phyloP scores from a whole-genome alignment of 1,139 yeast species.

The Meyerozyma smithsonii region DNA sequence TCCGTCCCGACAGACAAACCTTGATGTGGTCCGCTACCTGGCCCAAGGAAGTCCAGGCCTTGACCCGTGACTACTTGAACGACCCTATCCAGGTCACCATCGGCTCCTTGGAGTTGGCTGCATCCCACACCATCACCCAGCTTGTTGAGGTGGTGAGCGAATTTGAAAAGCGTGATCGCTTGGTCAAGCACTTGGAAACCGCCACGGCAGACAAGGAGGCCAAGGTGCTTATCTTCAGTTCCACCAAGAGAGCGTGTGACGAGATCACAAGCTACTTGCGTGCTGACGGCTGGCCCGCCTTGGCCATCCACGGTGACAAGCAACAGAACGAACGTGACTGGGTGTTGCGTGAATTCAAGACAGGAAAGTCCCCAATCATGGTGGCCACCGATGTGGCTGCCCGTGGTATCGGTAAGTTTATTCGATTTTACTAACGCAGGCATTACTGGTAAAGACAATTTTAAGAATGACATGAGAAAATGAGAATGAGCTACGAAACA shows the following conservation, averaged over 20 bases:
- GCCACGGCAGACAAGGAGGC: conserved; percentile 77
- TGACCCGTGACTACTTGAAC: conserved; percentile 84
- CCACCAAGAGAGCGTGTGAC: conserved; percentile 97
- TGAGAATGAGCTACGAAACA: too few species aligned
- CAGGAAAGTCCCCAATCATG: conserved; percentile 93
- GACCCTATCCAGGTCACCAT: conserved; percentile 95
- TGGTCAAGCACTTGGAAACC: conserved; percentile 75
- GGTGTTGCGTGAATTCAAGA: conserved; percentile 90
- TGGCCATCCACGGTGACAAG: conserved; percentile 98
- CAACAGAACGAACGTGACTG: conserved; percentile 98
- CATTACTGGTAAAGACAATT: conserved; percentile 1
- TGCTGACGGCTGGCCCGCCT: conserved; percentile 98
- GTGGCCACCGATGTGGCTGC: conserved; percentile 62
- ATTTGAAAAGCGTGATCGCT: conserved; percentile 89
- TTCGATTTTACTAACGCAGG: conserved; percentile 8
- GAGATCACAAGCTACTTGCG: conserved; percentile 88
- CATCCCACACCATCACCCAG: conserved; percentile 95
- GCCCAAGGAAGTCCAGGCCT: conserved; percentile 95
- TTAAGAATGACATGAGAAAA: neutral
- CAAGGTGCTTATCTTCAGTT: conserved; percentile 83
- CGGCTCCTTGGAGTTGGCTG: conserved; percentile 94
- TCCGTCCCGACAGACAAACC: conserved; percentile 96
- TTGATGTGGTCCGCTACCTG: conserved; percentile 99
- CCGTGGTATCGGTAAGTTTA: conserved; percentile 83
- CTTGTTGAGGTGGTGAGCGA: conserved; percentile 86